Conservation (phyloP, 306 rosid genomes). For the Sesbania bispinosa region DNA sequence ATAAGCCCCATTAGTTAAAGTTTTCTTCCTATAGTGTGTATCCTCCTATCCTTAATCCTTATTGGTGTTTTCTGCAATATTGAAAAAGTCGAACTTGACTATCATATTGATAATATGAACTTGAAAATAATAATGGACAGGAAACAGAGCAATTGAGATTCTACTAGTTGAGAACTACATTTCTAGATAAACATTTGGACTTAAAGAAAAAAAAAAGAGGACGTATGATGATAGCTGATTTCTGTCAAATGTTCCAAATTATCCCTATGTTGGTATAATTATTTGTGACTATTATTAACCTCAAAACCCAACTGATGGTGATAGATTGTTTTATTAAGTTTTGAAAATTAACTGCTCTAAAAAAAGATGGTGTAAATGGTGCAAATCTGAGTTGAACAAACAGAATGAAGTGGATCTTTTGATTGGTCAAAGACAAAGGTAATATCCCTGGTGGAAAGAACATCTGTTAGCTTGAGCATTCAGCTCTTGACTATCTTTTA, state of each 20-base stretch:
- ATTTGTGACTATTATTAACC: neutral
- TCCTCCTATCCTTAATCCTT: neutral
- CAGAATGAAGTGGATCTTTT: neutral
- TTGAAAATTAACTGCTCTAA: neutral
- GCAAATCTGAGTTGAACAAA: neutral
- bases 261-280: neutral
- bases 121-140: neutral
- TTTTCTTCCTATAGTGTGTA: neutral
- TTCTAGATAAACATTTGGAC: neutral
- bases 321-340: neutral
- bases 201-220: neutral
- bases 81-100: neutral
- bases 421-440: neutral
- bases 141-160: neutral
- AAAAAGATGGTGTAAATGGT: neutral
- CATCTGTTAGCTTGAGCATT: neutral
- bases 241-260: neutral
- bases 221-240: neutral
- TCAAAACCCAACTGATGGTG: neutral
- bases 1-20: neutral
- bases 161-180: neutral
- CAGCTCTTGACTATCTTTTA: neutral
- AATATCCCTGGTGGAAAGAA: neutral
- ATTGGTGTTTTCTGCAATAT: neutral
- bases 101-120: neutral